Conservation (phyloP, 306 rosid genomes). For the Prunus campanulata region DNA sequence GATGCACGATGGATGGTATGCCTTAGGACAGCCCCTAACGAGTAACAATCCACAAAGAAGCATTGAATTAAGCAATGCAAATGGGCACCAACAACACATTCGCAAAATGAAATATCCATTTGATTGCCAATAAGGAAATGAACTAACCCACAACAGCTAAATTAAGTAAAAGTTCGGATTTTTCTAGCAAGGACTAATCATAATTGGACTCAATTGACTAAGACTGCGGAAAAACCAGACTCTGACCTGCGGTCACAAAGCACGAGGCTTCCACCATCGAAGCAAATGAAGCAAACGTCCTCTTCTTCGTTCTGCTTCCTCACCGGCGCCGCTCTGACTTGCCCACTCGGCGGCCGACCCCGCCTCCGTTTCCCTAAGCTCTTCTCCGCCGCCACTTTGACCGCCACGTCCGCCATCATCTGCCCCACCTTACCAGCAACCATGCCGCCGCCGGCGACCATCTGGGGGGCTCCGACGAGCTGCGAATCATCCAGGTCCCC, state of each 20-base stretch:
- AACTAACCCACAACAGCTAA: constrained; percentile 1
- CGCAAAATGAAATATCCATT: not conserved
- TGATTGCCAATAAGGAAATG: not conserved
- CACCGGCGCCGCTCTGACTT: constrained; percentile 30
- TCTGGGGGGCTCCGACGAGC: constrained; percentile 32
- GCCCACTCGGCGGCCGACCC: constrained; percentile 71
- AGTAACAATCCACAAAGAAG: constrained; percentile 8
- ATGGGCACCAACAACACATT: not conserved
- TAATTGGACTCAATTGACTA: constrained; percentile 10
- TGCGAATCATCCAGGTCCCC: constrained; percentile 33
- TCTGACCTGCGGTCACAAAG: constrained; percentile 99
- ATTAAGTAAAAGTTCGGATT: not conserved
- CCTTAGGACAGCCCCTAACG: constrained; percentile 93
- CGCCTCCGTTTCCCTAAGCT: constrained; percentile 54
- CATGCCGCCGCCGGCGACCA: constrained; percentile 9
- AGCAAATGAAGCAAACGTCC: constrained; percentile 94
- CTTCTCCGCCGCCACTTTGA: constrained; percentile 22
- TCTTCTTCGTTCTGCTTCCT: constrained; percentile 62
- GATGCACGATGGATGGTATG: constrained; percentile 89
- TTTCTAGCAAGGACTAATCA: not conserved
- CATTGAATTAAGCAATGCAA: constrained; percentile 10
- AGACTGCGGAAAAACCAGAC: not conserved
- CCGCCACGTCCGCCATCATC: constrained; percentile 15
- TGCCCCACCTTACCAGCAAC: constrained; percentile 9
- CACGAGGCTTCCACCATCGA: constrained; percentile 96